Evolutionary conservation across 345 rosid species (phyloP), one percentile per base, ranked within the genome.

Genomic region (Ceriops tagal): DNA sequence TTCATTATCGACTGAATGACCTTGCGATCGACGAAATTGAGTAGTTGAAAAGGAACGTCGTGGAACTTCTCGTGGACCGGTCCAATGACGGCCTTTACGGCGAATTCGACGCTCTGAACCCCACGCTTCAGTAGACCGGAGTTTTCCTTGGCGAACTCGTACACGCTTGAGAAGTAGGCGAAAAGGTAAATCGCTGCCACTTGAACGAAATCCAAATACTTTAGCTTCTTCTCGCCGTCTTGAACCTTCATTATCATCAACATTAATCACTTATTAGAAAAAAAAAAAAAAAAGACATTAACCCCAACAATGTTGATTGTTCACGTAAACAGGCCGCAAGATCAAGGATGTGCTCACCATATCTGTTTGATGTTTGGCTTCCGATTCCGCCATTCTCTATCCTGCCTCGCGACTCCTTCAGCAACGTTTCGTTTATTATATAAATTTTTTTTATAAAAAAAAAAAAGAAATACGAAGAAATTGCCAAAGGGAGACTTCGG

Each of bases 41-140:
- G 93, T 68, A 87, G 79, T 69, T 83, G 81, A 68, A 81, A 76
- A 13, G 90, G 90, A 28, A 89, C 74, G 72, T 81, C 85, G 6
- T 72, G 88, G 70, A 83, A 89, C 58, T 80, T 86, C 16, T 85
- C 84, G 75, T 77, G 83, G 26, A 91, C 79, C 31, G 93, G 97
- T 0, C 90, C 78, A 51, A 87, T 68, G 21, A 93, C 91, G 26
- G 82, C 74, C 62, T 66, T 76, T 62, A 83, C 87, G 19, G 84
- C 80, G 53, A 68, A 89, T 76, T 91, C 89, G 56, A 93, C 81
- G 64, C 84, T 69, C 61, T 87, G 80, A 51, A 93, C 90, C 0
- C 97, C 91, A 5, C 85, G 78, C 69, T 80, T 78, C 28, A 89
- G 89, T 2, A 93, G 93, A 62, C 93, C 97, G 67, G 92, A 75